Percentiles rank a stretch among this genome's conserved stretches.
These are phyloP conservation scores for Xylariaceae sp. DNA, from an alignment of 2,329 filamentous ascomycete species.

Conservation along the genomic window DNA sequence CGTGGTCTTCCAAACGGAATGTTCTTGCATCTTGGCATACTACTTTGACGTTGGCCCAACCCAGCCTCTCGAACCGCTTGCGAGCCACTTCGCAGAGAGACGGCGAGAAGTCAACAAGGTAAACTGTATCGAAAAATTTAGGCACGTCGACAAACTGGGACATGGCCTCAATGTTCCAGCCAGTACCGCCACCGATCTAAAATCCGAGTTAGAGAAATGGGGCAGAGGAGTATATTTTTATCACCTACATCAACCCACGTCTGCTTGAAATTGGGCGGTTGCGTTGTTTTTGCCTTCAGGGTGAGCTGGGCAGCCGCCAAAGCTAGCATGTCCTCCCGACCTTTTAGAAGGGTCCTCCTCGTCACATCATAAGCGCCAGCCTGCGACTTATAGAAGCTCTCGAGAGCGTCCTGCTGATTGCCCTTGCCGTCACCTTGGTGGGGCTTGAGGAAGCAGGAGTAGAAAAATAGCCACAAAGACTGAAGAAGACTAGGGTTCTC, in stretches of 20 bases:
- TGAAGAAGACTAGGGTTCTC: slow-evolving; percentile 47
- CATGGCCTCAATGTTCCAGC: slow-evolving; percentile 93
- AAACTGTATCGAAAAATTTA: slow-evolving; percentile 82
- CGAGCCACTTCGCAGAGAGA: slow-evolving; percentile 85
- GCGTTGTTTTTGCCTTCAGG: slow-evolving; percentile 52
- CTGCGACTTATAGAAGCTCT: slow-evolving; percentile 92
- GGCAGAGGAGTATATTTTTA: neutral
- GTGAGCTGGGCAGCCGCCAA: slow-evolving; percentile 80
- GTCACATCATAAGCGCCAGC: slow-evolving; percentile 87
- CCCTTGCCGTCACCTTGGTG: slow-evolving; percentile 65
- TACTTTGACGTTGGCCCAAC: slow-evolving; percentile 89
- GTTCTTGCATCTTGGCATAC: slow-evolving; percentile 86
- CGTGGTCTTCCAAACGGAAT: slow-evolving; percentile 76
- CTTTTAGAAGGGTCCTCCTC: slow-evolving; percentile 71
- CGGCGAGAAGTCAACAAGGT: slow-evolving; percentile 90
- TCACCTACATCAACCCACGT: slow-evolving; percentile 83
- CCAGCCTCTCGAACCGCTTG: slow-evolving; percentile 76
- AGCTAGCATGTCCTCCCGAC: slow-evolving; percentile 91
- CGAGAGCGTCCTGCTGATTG: slow-evolving; percentile 84
- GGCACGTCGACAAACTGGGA: slow-evolving; percentile 70
- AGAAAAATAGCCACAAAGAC: slow-evolving; percentile 69
- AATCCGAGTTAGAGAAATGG: slow-evolving; percentile 25
- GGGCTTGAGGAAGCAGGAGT: slow-evolving; percentile 88
- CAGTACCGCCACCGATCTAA: slow-evolving; percentile 85
- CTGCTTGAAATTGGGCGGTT: slow-evolving; percentile 52